These are phyloP conservation scores for Botryobasidium botryosum DNA, from an alignment of 768 basidiomycete genomes.

Conservation along the genomic window DNA sequence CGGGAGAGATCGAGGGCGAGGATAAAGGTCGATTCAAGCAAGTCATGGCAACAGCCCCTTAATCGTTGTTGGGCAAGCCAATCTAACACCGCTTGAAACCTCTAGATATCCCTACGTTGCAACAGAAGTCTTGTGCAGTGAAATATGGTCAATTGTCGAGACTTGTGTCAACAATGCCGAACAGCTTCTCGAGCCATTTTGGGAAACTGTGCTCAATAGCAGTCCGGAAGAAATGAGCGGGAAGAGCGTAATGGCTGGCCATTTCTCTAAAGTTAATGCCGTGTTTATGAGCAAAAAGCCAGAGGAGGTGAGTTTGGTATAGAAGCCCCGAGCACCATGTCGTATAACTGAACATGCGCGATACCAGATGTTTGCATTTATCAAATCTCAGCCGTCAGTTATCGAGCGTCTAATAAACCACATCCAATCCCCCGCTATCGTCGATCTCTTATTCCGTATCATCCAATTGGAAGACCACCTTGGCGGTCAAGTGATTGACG, in stretches of 20 bases:
- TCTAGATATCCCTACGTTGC: constrained; percentile 79
- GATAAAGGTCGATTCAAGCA: constrained; percentile 71
- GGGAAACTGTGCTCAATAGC: constrained; percentile 74
- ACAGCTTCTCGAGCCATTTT: constrained; percentile 70
- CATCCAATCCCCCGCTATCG: constrained; percentile 78
- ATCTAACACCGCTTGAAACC: constrained; percentile 5
- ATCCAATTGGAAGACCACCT: constrained; percentile 79
- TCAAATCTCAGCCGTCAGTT: constrained; percentile 64
- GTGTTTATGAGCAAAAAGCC: constrained; percentile 80
- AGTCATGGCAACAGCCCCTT: too few relatives aligned
- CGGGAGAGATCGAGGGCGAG: constrained; percentile 69
- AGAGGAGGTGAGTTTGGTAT: constrained; percentile 31
- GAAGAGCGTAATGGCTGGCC: constrained; percentile 71
- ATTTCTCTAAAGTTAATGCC: constrained; percentile 89
- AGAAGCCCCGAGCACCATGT: not conserved
- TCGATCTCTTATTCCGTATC: constrained; percentile 80
- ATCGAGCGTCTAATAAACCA: constrained; percentile 70
- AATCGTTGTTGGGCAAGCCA: too few relatives aligned
- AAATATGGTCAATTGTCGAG: constrained; percentile 89
- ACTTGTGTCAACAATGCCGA: constrained; percentile 59
- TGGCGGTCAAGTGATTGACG: constrained; percentile 68
- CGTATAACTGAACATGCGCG: constrained; percentile 5
- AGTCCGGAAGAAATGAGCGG: constrained; percentile 76
- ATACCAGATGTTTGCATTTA: constrained; percentile 76
- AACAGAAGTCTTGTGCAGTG: constrained; percentile 89